phyloP scores from a whole-genome alignment of 768 basidiomycete species.

The Lyophyllum atratum region DNA sequence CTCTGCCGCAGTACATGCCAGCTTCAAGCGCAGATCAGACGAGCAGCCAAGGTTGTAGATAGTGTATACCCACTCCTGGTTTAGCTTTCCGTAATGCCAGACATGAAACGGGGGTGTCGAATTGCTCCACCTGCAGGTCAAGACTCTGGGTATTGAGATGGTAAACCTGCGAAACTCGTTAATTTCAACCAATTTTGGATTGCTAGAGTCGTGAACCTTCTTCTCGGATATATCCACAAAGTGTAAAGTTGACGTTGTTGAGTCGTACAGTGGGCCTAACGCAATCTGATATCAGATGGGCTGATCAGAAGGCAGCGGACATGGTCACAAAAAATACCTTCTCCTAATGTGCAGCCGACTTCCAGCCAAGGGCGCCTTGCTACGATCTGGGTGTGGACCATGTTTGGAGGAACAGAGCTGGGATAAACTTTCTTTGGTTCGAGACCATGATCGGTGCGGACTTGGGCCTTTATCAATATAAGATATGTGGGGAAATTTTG shows the following conservation, averaged over 20 bases:
- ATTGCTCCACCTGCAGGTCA: constrained; percentile 46
- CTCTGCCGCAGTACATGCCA: constrained; percentile 59
- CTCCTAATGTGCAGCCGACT: constrained; percentile 58
- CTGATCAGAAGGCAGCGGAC: not conserved
- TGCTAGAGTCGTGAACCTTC: constrained; percentile 38
- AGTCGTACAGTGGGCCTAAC: constrained; percentile 65
- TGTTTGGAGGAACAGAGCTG: constrained; percentile 5
- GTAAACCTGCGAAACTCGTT: constrained; percentile 41
- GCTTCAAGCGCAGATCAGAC: constrained; percentile 30
- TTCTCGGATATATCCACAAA: constrained; percentile 67
- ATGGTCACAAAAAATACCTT: constrained; percentile 45
- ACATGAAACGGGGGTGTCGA: constrained; percentile 58
- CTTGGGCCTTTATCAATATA: constrained; percentile 11
- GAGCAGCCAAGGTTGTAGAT: not conserved
- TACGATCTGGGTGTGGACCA: constrained; percentile 32
- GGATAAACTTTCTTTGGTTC: not conserved
- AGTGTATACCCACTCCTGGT: constrained; percentile 42
- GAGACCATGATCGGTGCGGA: not conserved
- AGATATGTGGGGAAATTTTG: constrained; percentile 26
- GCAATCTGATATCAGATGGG: constrained; percentile 20
- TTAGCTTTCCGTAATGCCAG: constrained; percentile 51
- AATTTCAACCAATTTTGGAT: not conserved
- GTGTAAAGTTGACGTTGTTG: constrained; percentile 52
- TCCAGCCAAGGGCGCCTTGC: constrained; percentile 50
- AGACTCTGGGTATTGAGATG: constrained; percentile 47